These are phyloP conservation scores for Ephemerocybe angulata DNA, from an alignment of 768 basidiomycete genomes.

Conservation along the genomic window DNA sequence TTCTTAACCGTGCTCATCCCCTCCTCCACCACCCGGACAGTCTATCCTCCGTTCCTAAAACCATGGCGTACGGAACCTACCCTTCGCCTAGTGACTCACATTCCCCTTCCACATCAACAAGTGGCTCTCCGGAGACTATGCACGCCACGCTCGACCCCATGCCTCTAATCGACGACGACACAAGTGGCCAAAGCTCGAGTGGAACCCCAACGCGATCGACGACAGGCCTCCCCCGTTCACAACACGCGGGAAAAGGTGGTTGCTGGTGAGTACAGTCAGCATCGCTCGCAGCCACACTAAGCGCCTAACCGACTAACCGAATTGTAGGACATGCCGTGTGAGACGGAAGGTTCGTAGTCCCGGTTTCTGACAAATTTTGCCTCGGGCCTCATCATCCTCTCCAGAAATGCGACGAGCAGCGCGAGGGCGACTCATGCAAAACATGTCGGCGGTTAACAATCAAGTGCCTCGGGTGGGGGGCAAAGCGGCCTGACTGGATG, in stretches of 20 bases:
- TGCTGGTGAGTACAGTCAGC: conserved; percentile 59
- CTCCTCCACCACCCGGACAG: conserved; percentile 17
- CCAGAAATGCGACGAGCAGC: conserved; percentile 88
- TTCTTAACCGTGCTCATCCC: conserved; percentile 28
- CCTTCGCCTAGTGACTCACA: conserved; percentile 48
- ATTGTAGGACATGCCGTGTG: conserved; percentile 73
- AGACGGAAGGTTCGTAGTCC: conserved; percentile 64
- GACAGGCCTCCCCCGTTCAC: conserved; percentile 49
- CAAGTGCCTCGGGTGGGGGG: conserved; percentile 81
- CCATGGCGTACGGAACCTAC: conserved; percentile 50
- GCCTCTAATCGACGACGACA: conserved; percentile 33
- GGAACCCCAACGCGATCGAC: conserved; percentile 47
- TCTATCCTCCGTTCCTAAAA: conserved; percentile 13
- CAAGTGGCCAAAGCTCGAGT: conserved; percentile 28
- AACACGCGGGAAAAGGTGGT: conserved; percentile 64
- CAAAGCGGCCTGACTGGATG: conserved; percentile 88
- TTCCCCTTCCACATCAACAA: conserved; percentile 44
- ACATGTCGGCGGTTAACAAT: conserved; percentile 80
- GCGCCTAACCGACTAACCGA: conserved; percentile 12
- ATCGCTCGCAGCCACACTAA: background rate
- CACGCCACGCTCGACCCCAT: conserved; percentile 33
- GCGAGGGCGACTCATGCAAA: conserved; percentile 74
- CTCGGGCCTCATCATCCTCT: conserved; percentile 9
- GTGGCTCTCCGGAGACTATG: conserved; percentile 44
- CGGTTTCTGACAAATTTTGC: conserved; percentile 11